Evolutionary conservation across 2,329 filamentous ascomycete species (phyloP), one percentile per base, ranked within the genome.

Genomic region (Cercospora berteroae): DNA sequence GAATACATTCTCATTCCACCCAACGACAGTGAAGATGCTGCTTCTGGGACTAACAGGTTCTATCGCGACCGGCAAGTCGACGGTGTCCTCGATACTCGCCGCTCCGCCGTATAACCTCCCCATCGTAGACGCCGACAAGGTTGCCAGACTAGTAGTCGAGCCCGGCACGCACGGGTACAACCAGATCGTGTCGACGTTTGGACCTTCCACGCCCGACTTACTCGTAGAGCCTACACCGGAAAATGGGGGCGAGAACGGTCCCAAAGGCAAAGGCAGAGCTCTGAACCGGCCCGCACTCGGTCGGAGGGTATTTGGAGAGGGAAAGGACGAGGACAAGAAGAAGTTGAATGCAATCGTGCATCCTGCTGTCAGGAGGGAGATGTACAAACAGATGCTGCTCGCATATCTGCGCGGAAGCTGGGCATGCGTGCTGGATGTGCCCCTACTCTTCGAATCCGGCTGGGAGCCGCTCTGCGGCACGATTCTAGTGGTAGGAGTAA

Each of bases 11-110:
- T 3, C 48, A 27, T 27, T 27, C 23, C 20, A 52, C 13, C 23
- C 13, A 29, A 16, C 48, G 23, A 52, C 23, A 27, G 52, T 29
- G n/a, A 70, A n/a, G 8, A 98, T 98, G 95, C 87, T 98, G 59
- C 89, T 99, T 76, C 93, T 99, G 74, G 95, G 95, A 66, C 88
- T 99, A 27, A 99, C 95, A 8, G 95, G 95, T 78, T 97, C 94
- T 69, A 98, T 99, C 77, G 95, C 95, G 68, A 99, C 95, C 5
- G 95, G 95, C 79, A 99, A 99, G 86, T 97, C 94, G 56, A 99
- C 94, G 72, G 93, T 97, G 64, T 97, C 95, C 29, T 84, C 86
- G 44, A 86, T 97, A 73, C 91, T 99, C 74, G 88, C 90, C 60
- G 85, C 87, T 4, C 84, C 91, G 5, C 95, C 94, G 0, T 91